Base-by-base conservation (phyloP, 768 basidiomycete genomes). In the Tephrocybe rancida region DNA sequence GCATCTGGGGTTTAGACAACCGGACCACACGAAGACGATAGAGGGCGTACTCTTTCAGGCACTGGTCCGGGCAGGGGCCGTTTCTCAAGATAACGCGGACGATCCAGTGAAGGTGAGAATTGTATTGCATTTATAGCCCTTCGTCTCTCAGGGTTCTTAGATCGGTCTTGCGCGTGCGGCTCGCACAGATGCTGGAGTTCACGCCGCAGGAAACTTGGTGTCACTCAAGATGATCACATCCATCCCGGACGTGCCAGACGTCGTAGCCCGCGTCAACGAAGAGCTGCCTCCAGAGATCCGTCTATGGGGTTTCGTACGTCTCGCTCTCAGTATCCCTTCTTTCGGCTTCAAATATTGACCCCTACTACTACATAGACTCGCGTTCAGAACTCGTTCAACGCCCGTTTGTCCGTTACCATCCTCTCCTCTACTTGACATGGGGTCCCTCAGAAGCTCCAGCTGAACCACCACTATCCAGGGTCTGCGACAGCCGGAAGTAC, bases 151-250 rank as follows among this genome's bases (percentile, higher is more conserved):
- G 19, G 13, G 3, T 35, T n/a, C 2, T 27, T 63, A 95, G 92
- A 91, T 96, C 47, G 81, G 77, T 44, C 82, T 98, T 11, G 86
- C 83, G 19, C 84, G 97, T 26, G 93, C 96, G 7, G 97, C 97
- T 18, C 80, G 97, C 8, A 99, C 97, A 1, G 97, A 99, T 68
- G 92, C 95, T 1, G 97, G 97, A 22, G 97, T 99, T 6, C 95
- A 97, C 66, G 97, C 97, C 11, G 95, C 95, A 21, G 91, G 95
- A 9, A 99, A 99, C 67, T 73, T 95, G 25, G 90, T 98, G 2
- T 89, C 92, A 22, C 78, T 97, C 63, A 97, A 97, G 70, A 81
- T 96, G 80, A 97, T 97, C 63, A 78, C 84, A 21, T 70, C 75
- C 18, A 80, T 93, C 10, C 91, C 92, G 2, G 88, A 82, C 11